Percentiles rank a stretch among this genome's conserved stretches.
Conservation (phyloP, 2,329 filamentous ascomycete genomes). For the Pyrenophora tritici-repentis region DNA sequence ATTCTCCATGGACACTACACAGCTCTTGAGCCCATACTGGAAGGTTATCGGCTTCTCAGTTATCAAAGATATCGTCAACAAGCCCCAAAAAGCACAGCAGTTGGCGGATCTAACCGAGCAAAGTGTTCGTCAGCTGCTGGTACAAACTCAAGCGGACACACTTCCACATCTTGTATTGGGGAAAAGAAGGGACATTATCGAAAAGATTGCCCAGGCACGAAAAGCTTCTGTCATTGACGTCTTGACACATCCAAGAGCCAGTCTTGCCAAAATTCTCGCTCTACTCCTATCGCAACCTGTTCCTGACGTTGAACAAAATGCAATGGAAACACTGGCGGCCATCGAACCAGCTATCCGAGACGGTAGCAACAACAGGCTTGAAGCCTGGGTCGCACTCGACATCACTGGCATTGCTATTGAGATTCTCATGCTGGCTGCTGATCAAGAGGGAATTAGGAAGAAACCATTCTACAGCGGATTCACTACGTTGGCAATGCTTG, state of each 20-base stretch:
- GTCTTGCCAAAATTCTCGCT: slow-evolving; percentile 63
- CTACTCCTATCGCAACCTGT: slow-evolving; percentile 65
- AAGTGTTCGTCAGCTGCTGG: slow-evolving; percentile 73
- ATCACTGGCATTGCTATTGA: slow-evolving; percentile 78
- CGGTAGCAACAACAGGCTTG: slow-evolving; percentile 61
- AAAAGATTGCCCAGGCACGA: slow-evolving; percentile 75
- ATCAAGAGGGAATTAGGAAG: slow-evolving; percentile 62
- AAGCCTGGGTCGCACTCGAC: slow-evolving; percentile 73
- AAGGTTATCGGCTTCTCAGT: slow-evolving; percentile 79
- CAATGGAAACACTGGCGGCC: slow-evolving; percentile 69
- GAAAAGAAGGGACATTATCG: slow-evolving; percentile 76
- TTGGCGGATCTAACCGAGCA: slow-evolving; percentile 82
- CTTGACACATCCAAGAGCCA: slow-evolving; percentile 60
- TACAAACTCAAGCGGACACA: slow-evolving; percentile 77
- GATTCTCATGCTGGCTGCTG: slow-evolving; percentile 78
- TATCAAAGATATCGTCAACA: slow-evolving; percentile 77
- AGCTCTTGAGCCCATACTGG: slow-evolving; percentile 87
- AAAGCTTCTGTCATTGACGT: slow-evolving; percentile 63
- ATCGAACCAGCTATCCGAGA: slow-evolving; percentile 73
- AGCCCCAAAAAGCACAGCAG: slow-evolving; percentile 80
- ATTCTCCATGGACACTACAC: slow-evolving; percentile 64
- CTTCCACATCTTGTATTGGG: slow-evolving; percentile 84
- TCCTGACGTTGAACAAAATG: slow-evolving; percentile 67
- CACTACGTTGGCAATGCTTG: slow-evolving; percentile 52
- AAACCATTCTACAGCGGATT: slow-evolving; percentile 59